Conservation (phyloP, 257 asterid genomes). For the Lycium ferocissimum region DNA sequence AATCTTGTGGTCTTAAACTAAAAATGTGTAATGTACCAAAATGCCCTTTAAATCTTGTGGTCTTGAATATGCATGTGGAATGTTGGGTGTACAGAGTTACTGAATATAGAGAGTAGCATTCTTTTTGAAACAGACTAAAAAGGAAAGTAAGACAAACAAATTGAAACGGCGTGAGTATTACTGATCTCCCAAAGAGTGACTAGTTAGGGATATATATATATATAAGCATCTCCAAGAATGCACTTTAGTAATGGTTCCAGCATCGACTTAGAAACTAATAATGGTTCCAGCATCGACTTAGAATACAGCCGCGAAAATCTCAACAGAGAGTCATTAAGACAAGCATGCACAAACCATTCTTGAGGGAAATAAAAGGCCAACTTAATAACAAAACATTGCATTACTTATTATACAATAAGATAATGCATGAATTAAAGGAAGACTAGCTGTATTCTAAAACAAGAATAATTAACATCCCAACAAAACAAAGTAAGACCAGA, state of each 20-base stretch:
- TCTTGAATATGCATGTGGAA: no score
- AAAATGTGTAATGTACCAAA: no score
- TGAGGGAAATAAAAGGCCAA: not conserved
- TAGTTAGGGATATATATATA: not conserved
- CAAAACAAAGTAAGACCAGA: not conserved
- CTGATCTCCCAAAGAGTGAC: not conserved
- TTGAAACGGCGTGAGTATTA: not conserved
- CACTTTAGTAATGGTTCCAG: constrained; percentile 1
- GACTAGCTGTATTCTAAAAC: not conserved
- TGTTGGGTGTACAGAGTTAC: no score
- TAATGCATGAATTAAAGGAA: not conserved
- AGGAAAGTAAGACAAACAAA: no score
- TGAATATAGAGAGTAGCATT: no score
- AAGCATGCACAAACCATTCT: not conserved
- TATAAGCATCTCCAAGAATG: not conserved
- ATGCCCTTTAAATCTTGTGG: no score
- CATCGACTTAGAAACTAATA: not conserved
- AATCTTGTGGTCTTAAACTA: no score
- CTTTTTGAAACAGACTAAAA: no score
- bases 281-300: not conserved
- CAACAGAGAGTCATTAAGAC: not conserved
- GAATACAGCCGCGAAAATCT: not conserved
- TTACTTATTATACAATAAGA: no score
- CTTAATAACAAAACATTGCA: not conserved
- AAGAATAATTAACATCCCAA: constrained; percentile 8